Evolutionary conservation across 129 eudicot species (phyloP).

Genomic region (Helianthus tuberosus): DNA sequence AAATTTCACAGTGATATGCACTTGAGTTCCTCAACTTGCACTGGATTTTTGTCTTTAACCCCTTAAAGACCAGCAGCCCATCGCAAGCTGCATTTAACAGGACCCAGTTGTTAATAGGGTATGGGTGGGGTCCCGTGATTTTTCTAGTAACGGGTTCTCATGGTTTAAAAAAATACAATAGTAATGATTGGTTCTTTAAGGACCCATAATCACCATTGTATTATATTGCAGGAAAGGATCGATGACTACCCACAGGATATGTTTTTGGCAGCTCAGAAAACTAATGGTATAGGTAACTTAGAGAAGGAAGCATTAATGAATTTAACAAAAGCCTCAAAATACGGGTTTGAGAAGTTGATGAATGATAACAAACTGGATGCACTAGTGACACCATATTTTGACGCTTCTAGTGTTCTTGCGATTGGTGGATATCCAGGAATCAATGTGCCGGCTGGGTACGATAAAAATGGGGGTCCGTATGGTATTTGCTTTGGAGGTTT

Average conservation of each 20-base stretch:
- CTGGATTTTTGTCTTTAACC: no score
- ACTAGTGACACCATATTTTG: slow-evolving; percentile 45
- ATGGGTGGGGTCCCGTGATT: no score
- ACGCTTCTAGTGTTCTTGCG: slow-evolving; percentile 43
- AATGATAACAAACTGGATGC: slow-evolving; percentile 61
- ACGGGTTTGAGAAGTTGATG: slow-evolving; percentile 77
- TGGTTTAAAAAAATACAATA: no score
- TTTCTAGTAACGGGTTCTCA: no score
- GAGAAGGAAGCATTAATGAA: slow-evolving; percentile 43
- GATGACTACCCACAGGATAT: slow-evolving; percentile 53
- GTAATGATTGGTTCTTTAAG: neutral
- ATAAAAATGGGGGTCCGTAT: slow-evolving; percentile 50
- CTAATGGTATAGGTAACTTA: slow-evolving; percentile 53
- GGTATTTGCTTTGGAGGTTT: slow-evolving; percentile 78
- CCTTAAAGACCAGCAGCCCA: no score
- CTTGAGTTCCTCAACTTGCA: no score
- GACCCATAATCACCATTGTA: neutral
- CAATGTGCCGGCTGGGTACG: slow-evolving; percentile 72
- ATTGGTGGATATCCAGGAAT: slow-evolving; percentile 85
- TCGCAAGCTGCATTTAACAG: no score
- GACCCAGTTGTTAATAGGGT: no score
- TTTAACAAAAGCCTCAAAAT: slow-evolving; percentile 34
- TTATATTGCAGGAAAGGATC: slow-evolving; percentile 52
- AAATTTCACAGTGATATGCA: no score
- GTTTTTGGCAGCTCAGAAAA: slow-evolving; percentile 55